These are phyloP conservation scores for Lipomyces yamanashiensis DNA, from an alignment of 805 yeast species.

Conservation along the genomic window DNA sequence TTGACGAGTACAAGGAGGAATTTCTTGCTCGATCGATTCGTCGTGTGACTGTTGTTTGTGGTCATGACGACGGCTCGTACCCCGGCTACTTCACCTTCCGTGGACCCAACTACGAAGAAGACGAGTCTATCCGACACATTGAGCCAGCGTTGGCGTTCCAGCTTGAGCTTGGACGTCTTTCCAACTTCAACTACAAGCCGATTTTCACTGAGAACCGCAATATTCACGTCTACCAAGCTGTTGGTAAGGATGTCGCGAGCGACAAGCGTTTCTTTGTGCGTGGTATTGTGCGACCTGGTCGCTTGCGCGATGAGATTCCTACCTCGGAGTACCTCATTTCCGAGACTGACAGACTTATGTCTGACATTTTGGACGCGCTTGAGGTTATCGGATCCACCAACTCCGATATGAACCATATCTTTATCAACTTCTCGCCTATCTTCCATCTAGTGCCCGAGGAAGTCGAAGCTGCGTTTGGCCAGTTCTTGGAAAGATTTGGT, in stretches of 20 bases:
- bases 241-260: conserved; percentile 88
- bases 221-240: conserved; percentile 95
- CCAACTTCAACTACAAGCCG: conserved; percentile 93
- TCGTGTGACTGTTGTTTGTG: conserved; percentile 90
- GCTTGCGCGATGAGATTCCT: conserved; percentile 88
- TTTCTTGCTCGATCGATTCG: conserved; percentile 75
- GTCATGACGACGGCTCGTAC: conserved; percentile 80
- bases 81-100: conserved; percentile 96
- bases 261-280: conserved; percentile 97
- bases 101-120: conserved; percentile 84
- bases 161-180: conserved; percentile 89
- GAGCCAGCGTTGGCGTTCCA: conserved; percentile 99
- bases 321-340: conserved; percentile 93
- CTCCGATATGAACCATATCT: conserved; percentile 95
- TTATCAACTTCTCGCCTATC: conserved; percentile 94
- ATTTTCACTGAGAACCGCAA: conserved; percentile 95
- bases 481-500: conserved; percentile 96
- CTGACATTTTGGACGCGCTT: conserved; percentile 91
- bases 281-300: conserved; percentile 96
- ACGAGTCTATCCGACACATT: conserved; percentile 92
- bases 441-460: conserved; percentile 94
- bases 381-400: conserved; percentile 93
- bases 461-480: conserved; percentile 96
- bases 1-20: conserved; percentile 72
- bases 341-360: conserved; percentile 94